Conservation (phyloP, 345 rosid genomes). For the Nasturtium officinale region DNA sequence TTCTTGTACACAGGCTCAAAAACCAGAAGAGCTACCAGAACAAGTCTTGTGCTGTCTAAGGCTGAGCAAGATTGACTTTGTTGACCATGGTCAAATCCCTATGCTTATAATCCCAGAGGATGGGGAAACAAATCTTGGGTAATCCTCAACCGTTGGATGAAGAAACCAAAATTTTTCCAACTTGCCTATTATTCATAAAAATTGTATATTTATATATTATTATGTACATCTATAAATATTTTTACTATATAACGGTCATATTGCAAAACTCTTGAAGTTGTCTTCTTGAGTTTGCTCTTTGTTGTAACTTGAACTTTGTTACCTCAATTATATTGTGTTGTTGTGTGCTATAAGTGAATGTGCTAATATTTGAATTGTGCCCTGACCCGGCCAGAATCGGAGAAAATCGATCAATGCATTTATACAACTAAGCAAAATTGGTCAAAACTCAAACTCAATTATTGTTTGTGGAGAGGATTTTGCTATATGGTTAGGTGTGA, state of each 20-base stretch:
- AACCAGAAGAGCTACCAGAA: conserved; percentile 92
- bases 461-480: too few relatives aligned
- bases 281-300: conserved; percentile 37
- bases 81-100: conserved; percentile 73
- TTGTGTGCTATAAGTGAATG: background rate
- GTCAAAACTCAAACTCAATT: too few relatives aligned
- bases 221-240: background rate
- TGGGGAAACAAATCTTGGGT: conserved; percentile 31
- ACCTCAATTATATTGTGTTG: conserved; percentile 23
- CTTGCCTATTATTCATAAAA: background rate
- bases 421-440: too few relatives aligned
- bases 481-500: too few relatives aligned
- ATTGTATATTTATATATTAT: conserved; percentile 26
- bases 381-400: too few relatives aligned
- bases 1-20: conserved; percentile 65
- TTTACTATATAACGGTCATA: background rate
- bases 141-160: conserved; percentile 25
- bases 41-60: conserved; percentile 79
- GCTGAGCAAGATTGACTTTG: conserved; percentile 80
- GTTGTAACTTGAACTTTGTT: conserved; percentile 28
- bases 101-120: conserved; percentile 56
- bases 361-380: background rate
- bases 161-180: background rate
- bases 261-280: conserved; percentile 33
- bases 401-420: too few relatives aligned